phyloP scores from a whole-genome alignment of 768 basidiomycete genomes.

The Russula griseocarnosa region DNA sequence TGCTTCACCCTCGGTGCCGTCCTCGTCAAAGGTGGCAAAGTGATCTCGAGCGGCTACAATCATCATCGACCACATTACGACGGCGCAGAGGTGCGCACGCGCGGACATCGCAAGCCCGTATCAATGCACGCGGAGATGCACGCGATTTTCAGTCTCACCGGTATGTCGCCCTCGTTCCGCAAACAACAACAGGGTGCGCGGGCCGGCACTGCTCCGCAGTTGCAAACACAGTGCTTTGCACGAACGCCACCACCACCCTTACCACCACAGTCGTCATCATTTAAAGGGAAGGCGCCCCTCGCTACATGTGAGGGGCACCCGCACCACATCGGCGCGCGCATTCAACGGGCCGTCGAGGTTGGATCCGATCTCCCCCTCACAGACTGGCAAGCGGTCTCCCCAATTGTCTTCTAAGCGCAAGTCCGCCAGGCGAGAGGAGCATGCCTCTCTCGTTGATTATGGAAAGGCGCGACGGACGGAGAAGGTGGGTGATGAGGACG shows the following conservation, averaged over 20 bases:
- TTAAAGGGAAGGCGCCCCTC: constrained; percentile 28
- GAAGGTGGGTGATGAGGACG: constrained; percentile 16
- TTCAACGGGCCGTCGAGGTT: neutral
- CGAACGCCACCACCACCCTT: constrained; percentile 25
- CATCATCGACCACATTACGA: constrained; percentile 54
- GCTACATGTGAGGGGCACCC: constrained; percentile 28
- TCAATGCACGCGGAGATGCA: constrained; percentile 64
- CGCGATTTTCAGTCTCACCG: constrained; percentile 49
- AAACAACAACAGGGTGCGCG: constrained; percentile 43
- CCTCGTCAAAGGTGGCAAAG: constrained; percentile 53
- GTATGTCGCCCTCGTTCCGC: constrained; percentile 50
- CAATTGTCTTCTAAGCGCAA: constrained; percentile 4
- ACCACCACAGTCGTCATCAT: constrained; percentile 15
- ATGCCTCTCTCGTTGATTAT: constrained; percentile 19
- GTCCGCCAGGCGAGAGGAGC: neutral
- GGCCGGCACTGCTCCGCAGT: constrained; percentile 31
- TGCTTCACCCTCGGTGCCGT: constrained; percentile 46
- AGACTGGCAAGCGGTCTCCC: neutral
- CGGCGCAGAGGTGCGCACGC: constrained; percentile 39
- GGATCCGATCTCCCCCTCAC: neutral
- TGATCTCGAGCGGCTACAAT: constrained; percentile 50
- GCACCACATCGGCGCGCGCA: neutral
- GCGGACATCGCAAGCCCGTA: constrained; percentile 43
- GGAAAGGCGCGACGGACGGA: neutral
- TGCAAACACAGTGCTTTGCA: constrained; percentile 14